Conservation (phyloP, 2,329 filamentous ascomycete genomes). For the Hypomyces perniciosus region DNA sequence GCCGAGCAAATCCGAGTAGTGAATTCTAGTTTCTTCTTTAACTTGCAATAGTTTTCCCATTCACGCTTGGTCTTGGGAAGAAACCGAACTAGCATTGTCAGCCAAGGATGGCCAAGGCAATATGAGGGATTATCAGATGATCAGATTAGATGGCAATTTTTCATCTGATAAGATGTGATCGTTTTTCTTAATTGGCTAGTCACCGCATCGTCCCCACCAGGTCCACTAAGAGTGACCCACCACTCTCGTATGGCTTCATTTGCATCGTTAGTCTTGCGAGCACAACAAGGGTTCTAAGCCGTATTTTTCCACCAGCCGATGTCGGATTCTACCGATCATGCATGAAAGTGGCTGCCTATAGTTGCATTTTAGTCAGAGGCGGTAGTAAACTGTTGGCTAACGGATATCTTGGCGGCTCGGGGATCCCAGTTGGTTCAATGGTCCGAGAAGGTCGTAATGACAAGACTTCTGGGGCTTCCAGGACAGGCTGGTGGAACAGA, state of each 20-base stretch:
- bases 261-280: neutral
- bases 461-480: neutral
- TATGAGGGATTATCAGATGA: conserved; percentile 19
- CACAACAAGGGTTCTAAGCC: neutral
- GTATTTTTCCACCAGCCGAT: neutral
- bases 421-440: neutral
- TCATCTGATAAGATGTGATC: conserved; percentile 14
- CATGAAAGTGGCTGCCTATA: neutral
- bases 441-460: neutral
- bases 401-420: neutral
- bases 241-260: too few relatives aligned
- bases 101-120: neutral
- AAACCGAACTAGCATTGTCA: too few relatives aligned
- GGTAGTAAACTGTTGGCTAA: neutral
- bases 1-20: neutral
- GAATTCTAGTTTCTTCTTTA: too few relatives aligned
- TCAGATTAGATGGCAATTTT: conserved; percentile 19
- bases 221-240: too few relatives aligned
- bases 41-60: too few relatives aligned
- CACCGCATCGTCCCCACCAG: neutral
- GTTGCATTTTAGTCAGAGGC: neutral
- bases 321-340: neutral
- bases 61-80: too few relatives aligned
- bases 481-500: neutral
- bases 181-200: conserved; percentile 3